Evolutionary conservation across 2,329 filamentous ascomycete genomes (phyloP), one percentile per base, ranked within the genome.

Genomic region (Phaeosphaeriaceae sp.): DNA sequence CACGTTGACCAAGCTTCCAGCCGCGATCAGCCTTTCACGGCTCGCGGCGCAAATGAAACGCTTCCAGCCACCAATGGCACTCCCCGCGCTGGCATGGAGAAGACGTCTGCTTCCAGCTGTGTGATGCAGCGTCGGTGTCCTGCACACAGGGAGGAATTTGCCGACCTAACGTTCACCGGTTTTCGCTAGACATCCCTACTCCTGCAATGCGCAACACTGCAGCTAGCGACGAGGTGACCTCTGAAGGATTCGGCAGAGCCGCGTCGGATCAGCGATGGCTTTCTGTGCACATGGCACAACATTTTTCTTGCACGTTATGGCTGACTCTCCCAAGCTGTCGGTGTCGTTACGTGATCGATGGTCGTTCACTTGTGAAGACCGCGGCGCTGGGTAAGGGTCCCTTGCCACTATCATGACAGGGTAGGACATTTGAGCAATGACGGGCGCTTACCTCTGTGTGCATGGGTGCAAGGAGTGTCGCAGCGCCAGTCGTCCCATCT

Each of bases 1-100:
- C 68, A 68, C 65, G 69, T 71, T 70, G 65, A 73, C 61, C 67
- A 70, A 70, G 68, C 68, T 65, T 70, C 63, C 53, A 56, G 49
- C 55, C 50, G 30, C 17, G 46, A 49, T 65, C 63, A 64, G 62
- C 60, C 68, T 52, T 65, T 54, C 52, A 49, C 53, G 51, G 58
- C 55, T 54, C 59, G 47, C 47, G 32, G 48, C 47, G 58, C 65
- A 60, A 64, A 59, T 64, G 52, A 62, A 53, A 59, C 54, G 47
- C 61, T 42, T 24, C 40, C 21, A 49, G 42, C 50, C 26, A 46
- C 21, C 44, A 51, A 56, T 42, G 35, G 48, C 51, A 51, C 57
- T 17, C n/a, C 35, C 35, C 35, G 59, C 55, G 42, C 53, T 58
- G 55, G 52, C 50, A 40, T 56, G 47, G n/a, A 35, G 43, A 54